A percentile compares a stretch with the other conserved stretches of the same genome.
Conservation (phyloP, 73 alveolate species). For the Uronychia binucleata region DNA sequence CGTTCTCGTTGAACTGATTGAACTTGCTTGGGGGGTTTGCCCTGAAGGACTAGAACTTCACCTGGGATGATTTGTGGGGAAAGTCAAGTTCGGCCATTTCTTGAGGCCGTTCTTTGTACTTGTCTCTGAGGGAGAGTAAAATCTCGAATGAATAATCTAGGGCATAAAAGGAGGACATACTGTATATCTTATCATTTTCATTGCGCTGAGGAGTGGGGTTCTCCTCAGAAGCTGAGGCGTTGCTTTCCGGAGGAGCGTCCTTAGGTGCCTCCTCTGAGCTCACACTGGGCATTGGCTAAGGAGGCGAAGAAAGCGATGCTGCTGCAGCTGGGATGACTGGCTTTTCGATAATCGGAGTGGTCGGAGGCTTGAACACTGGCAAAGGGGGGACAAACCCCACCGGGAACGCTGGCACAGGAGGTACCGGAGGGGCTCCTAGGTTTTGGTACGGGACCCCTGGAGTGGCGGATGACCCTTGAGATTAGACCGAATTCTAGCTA, state of each 20-base stretch:
- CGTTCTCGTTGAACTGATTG: conserved; percentile 1
- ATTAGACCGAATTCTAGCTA: too few species aligned
- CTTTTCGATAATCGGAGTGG: neutral
- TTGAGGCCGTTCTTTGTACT: conserved; percentile 27
- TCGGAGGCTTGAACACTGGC: neutral
- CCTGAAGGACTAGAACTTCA: neutral
- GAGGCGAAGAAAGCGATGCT: too few species aligned
- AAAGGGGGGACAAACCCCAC: too few species aligned
- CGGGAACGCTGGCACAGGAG: too few species aligned
- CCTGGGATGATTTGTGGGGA: conserved; percentile 31
- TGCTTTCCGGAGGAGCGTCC: too few species aligned
- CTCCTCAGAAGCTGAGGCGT: neutral
- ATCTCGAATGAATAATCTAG: conserved; percentile 28
- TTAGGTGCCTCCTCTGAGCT: neutral
- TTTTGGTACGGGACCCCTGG: too few species aligned
- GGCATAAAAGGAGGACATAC: neutral
- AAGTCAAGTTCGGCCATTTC: conserved; percentile 43
- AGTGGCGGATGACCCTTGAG: too few species aligned
- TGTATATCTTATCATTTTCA: neutral
- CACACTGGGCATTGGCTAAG: neutral
- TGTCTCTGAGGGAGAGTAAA: conserved; percentile 12
- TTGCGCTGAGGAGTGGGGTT: neutral
- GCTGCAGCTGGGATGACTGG: too few species aligned
- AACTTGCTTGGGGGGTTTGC: conserved; percentile 1
- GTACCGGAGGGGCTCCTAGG: too few species aligned